Evolutionary conservation across 148 eudicot genomes (phyloP), one percentile per base, ranked within the genome.

Genomic region (Amaranthus cruentus): DNA sequence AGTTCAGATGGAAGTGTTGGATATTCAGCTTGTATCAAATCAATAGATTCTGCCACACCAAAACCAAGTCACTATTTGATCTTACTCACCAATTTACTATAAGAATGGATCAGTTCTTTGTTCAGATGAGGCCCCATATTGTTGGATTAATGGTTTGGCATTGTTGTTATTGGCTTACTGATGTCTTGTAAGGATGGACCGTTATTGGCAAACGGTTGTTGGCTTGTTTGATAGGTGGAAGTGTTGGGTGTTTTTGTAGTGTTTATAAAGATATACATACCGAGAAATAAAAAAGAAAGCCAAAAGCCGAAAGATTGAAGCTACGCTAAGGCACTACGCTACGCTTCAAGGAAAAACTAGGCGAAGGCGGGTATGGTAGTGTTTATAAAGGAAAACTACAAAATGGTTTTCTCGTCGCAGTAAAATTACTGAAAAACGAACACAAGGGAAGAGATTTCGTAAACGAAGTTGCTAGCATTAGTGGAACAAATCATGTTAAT

Each of bases 361-460:
- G 97, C 10, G 92, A 88, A 68, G 97, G 97, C 47, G 96, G 97
- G 63, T 88, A 83, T 75, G 93, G 97, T 10, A 74, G 75, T 4
- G 97, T 92, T 9, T 92, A 88, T 79, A 82, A 88, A 60, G 97
- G 97, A 52, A 73, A 51, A 78, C 88, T 90, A 42, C 75, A 67
- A 4, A 87, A 92, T 77, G 90, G 88, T 5, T 84, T 86, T 9
- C 73, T 59, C 10, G 90, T 92, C 57, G 97, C 97, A 18, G 96
- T 92, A 7, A 92, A 92, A 68, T 76, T 93, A n/a, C 68, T 90
- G 42, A 72, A 72, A 57, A 73, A 65, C 7, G 21, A 53, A 1
- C 48, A 11, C 53, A 14, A 60, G 5, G 77, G 69, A 9, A 60
- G 48, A 3, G 81, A 78, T 3, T 78, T 78, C 84, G 81, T 62